Percentiles rank a stretch among this genome's conserved stretches.
Conservation (phyloP, 2,329 filamentous ascomycete species). For the Aspergillus pseudoglaucus region DNA sequence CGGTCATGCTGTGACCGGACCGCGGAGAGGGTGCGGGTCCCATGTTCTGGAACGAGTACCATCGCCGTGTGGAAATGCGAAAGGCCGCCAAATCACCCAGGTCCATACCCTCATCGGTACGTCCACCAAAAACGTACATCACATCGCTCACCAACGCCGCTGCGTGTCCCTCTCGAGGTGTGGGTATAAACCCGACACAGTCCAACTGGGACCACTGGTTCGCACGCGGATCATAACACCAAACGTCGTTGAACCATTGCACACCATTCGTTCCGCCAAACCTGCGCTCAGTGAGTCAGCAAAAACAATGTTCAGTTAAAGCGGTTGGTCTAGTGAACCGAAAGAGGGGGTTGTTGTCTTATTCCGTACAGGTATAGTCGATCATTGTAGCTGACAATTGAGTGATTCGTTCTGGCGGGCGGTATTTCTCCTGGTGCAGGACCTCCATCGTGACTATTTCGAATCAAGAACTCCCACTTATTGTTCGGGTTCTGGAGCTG, state of each 20-base stretch:
- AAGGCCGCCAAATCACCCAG: constrained; percentile 88
- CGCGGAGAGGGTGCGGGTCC: constrained; percentile 87
- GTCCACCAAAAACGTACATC: constrained; percentile 98
- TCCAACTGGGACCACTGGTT: constrained; percentile 86
- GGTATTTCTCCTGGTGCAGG: constrained; percentile 62
- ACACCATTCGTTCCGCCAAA: constrained; percentile 96
- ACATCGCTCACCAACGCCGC: constrained; percentile 91
- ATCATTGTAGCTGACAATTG: constrained; percentile 84
- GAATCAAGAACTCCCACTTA: constrained; percentile 87
- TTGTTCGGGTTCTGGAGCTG: constrained; percentile 86
- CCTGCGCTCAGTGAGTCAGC: constrained; percentile 38
- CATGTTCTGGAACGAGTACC: constrained; percentile 99
- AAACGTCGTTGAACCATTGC: constrained; percentile 98
- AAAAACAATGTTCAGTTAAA: not conserved
- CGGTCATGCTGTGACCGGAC: constrained; percentile 96
- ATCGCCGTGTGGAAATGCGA: constrained; percentile 72
- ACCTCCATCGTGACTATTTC: constrained; percentile 57
- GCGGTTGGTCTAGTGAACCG: constrained; percentile 14
- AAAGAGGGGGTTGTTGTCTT: not conserved
- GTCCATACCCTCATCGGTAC: constrained; percentile 87
- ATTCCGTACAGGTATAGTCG: constrained; percentile 76
- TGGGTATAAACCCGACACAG: constrained; percentile 95
- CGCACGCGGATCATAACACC: constrained; percentile 79
- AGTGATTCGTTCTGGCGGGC: constrained; percentile 89
- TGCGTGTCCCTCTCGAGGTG: constrained; percentile 87